Percentiles rank a stretch among this genome's conserved stretches.
These are phyloP conservation scores for Prunus mongolica DNA, from an alignment of 306 rosid genomes.

Conservation along the genomic window DNA sequence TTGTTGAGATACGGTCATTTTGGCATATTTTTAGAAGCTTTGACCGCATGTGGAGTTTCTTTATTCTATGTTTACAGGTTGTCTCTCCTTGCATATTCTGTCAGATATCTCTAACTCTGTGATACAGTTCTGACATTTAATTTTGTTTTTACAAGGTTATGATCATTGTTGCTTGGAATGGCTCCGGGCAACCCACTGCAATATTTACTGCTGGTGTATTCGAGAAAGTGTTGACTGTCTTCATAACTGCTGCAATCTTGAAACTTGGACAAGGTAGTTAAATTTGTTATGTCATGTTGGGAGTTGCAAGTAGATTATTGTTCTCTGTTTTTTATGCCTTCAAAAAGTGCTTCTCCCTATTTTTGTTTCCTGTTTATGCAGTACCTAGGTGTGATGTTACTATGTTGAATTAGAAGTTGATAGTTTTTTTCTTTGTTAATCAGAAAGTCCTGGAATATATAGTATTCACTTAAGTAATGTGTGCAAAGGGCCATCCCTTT, in stretches of 20 bases:
- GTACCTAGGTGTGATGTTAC: neutral
- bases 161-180: constrained; percentile 96
- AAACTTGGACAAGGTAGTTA: constrained; percentile 85
- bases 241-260: constrained; percentile 89
- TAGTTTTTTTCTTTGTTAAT: neutral
- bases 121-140: constrained; percentile 22
- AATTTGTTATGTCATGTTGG: neutral
- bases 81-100: constrained; percentile 14
- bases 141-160: constrained; percentile 54
- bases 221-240: constrained; percentile 85
- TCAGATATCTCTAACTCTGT: constrained; percentile 8
- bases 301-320: neutral
- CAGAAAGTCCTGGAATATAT: neutral
- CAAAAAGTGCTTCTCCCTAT: neutral
- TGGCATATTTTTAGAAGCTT: constrained; percentile 98
- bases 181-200: constrained; percentile 71
- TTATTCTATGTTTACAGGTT: constrained; percentile 92
- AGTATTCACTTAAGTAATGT: neutral
- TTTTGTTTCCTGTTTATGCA: neutral
- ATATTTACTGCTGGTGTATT: constrained; percentile 61
- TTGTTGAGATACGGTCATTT: constrained; percentile 94
- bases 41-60: constrained; percentile 98
- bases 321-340: neutral
- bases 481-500: neutral
- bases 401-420: neutral